These are phyloP conservation scores for Leishmania martiniquensis DNA, from an alignment of 208 protist genomes.

Conservation along the genomic window DNA sequence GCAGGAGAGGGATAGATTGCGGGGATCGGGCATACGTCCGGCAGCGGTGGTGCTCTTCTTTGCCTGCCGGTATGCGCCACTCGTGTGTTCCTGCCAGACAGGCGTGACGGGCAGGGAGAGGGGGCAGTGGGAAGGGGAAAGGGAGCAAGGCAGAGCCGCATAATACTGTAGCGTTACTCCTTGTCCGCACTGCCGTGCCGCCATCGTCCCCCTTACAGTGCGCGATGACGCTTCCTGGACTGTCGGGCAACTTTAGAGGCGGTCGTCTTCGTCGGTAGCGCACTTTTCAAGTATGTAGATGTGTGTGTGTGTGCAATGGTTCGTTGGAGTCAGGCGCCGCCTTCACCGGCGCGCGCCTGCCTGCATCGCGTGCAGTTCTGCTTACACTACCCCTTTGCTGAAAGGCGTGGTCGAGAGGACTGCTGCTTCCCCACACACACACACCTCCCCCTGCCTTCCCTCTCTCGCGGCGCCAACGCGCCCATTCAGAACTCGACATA, in stretches of 20 bases:
- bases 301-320: not conserved
- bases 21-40: no score
- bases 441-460: not conserved
- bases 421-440: no score
- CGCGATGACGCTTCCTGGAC: not conserved
- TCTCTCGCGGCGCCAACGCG: not conserved
- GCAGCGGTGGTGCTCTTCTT: no score
- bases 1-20: slow-evolving; percentile 4
- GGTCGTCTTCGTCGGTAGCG: not conserved
- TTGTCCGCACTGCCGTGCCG: not conserved
- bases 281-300: not conserved
- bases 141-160: not conserved
- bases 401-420: not conserved
- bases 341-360: not conserved
- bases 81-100: not conserved
- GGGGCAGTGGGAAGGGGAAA: no score
- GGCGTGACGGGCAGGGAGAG: no score
- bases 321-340: not conserved
- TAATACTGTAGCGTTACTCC: not conserved
- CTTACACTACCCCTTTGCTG: not conserved
- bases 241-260: not conserved
- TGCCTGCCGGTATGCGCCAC: no score
- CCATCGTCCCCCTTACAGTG: not conserved
- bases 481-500: slow-evolving; percentile 71
- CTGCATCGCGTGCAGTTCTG: not conserved